Conservation (phyloP, 2,329 filamentous ascomycete genomes). For the Plectosphaerella cucumerina region DNA sequence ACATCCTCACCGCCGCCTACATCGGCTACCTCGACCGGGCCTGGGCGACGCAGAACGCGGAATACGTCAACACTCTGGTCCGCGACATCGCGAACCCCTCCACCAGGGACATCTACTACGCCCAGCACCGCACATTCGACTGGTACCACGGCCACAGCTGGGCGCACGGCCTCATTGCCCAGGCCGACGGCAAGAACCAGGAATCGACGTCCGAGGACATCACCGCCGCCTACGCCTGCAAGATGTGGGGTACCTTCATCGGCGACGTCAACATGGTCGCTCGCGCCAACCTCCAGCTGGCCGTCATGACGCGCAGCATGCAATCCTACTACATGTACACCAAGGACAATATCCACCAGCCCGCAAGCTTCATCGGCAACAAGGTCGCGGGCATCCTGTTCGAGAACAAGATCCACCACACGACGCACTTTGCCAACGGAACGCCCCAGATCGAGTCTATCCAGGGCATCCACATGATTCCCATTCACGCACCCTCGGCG, state of each 20-base stretch:
- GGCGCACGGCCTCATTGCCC: constrained; percentile 67
- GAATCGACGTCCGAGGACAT: constrained; percentile 81
- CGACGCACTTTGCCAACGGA: constrained; percentile 68
- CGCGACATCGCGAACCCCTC: constrained; percentile 71
- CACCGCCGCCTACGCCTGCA: constrained; percentile 72
- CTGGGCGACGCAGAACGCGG: constrained; percentile 65
- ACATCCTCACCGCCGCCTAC: constrained; percentile 73
- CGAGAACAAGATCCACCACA: constrained; percentile 82
- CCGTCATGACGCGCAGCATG: constrained; percentile 63
- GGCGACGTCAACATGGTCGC: constrained; percentile 71
- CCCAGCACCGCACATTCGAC: constrained; percentile 72
- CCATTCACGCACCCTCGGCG: constrained; percentile 57
- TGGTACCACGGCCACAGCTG: constrained; percentile 84
- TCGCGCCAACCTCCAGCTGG: constrained; percentile 69
- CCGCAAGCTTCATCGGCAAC: constrained; percentile 62
- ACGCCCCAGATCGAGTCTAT: constrained; percentile 61
- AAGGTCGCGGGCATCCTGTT: constrained; percentile 52
- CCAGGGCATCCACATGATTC: constrained; percentile 69
- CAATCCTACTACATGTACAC: constrained; percentile 72
- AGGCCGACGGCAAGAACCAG: constrained; percentile 63
- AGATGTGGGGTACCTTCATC: constrained; percentile 75
- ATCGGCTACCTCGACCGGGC: constrained; percentile 66
- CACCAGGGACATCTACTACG: constrained; percentile 62
- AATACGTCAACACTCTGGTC: constrained; percentile 71
- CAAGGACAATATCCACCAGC: constrained; percentile 58